phyloP scores from a whole-genome alignment of 2,329 filamentous ascomycete species.

The Xylaria sp. region DNA sequence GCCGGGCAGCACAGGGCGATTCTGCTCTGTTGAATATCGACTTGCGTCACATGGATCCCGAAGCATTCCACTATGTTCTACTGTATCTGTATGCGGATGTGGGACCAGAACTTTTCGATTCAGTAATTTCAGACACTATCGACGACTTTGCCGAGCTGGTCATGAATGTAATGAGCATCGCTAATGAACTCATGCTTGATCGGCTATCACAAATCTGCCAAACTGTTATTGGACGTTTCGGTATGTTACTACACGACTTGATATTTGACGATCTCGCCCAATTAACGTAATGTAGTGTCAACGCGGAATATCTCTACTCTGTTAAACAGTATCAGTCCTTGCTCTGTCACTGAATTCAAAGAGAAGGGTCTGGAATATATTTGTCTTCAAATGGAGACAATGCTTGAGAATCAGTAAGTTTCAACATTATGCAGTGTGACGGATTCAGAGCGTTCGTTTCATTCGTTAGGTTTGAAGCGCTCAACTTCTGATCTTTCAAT shows the following conservation, averaged over 20 bases:
- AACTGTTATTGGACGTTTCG: constrained; percentile 79
- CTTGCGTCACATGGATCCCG: constrained; percentile 79
- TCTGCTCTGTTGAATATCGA: constrained; percentile 75
- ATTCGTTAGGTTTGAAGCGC: constrained; percentile 47
- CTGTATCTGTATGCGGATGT: constrained; percentile 85
- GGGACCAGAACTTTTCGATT: constrained; percentile 83
- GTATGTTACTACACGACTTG: constrained; percentile 38
- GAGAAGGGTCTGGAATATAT: constrained; percentile 89
- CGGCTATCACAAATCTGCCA: constrained; percentile 91
- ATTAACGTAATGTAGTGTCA: constrained; percentile 63
- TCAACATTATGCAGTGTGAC: not conserved
- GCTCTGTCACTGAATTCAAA: constrained; percentile 86
- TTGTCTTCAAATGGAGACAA: constrained; percentile 88
- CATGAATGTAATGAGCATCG: constrained; percentile 87
- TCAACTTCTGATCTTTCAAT: not conserved
- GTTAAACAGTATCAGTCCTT: constrained; percentile 86
- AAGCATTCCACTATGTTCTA: constrained; percentile 82
- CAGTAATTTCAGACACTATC: constrained; percentile 74
- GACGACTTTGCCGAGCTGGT: constrained; percentile 91
- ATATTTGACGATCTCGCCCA: not conserved
- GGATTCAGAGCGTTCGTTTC: not conserved
- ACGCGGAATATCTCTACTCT: constrained; percentile 86
- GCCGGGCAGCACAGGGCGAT: constrained; percentile 63
- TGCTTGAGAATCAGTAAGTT: constrained; percentile 82
- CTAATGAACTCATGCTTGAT: constrained; percentile 96